Percentiles rank a stretch among this genome's conserved stretches.
Conservation (phyloP, 1,284 basidiomycete species). For the Spongispora temasekensis region DNA sequence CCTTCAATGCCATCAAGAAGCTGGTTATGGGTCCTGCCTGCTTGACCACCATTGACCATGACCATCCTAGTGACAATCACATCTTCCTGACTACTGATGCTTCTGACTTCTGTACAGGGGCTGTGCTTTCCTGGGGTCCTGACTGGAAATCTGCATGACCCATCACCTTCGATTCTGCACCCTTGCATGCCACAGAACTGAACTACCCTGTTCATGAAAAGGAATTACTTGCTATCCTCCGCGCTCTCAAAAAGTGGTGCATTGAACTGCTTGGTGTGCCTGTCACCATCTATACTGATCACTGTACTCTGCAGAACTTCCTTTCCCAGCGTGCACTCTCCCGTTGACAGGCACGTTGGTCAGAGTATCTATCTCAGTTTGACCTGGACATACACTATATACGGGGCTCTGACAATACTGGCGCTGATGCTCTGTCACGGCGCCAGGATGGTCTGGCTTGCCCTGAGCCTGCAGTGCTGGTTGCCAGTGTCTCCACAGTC, state of each 20-base stretch:
- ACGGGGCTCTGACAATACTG: neutral
- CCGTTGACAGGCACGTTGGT: neutral
- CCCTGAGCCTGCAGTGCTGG: neutral
- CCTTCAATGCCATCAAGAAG: conserved; percentile 42
- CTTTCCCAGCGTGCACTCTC: neutral
- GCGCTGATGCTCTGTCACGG: neutral
- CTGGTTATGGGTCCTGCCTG: conserved; percentile 30
- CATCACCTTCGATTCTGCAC: neutral
- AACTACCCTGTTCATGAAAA: neutral
- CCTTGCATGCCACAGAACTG: neutral
- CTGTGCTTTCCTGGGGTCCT: neutral
- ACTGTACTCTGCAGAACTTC: neutral
- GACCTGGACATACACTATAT: neutral
- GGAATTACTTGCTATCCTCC: neutral
- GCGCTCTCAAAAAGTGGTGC: neutral
- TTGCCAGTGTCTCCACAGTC: neutral
- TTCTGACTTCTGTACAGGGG: neutral
- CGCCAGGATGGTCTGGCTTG: neutral
- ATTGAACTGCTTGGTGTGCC: neutral
- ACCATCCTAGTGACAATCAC: neutral
- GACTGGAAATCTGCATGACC: neutral
- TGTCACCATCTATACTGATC: neutral
- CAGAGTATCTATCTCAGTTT: neutral
- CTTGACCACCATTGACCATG: conserved; percentile 27
- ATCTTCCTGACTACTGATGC: neutral